phyloP scores from a whole-genome alignment of 1,284 basidiomycete species.

The Ustanciosporium gigantosporum region DNA sequence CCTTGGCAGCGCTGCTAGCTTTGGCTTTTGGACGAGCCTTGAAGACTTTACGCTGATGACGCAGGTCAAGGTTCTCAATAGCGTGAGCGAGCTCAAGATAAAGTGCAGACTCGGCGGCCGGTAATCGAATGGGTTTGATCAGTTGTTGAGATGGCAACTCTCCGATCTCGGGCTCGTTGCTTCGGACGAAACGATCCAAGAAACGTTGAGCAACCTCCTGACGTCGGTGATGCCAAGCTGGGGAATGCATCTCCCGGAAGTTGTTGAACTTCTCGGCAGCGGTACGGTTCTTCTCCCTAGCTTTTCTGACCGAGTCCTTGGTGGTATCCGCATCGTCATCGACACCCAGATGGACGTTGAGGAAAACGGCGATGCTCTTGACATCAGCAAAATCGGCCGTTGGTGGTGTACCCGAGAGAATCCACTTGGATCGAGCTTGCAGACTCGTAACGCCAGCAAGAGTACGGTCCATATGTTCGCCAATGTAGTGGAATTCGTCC shows the following conservation, averaged over 20 bases:
- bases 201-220: constrained; percentile 82
- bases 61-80: constrained; percentile 81
- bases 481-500: constrained; percentile 92
- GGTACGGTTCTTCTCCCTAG: constrained; percentile 79
- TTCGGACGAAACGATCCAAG: constrained; percentile 60
- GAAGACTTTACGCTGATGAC: constrained; percentile 60
- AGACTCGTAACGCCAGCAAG: constrained; percentile 78
- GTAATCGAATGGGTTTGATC: constrained; percentile 73
- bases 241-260: constrained; percentile 87
- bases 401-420: constrained; percentile 93
- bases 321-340: constrained; percentile 83
- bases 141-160: constrained; percentile 82
- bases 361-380: constrained; percentile 68
- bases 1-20: too few species aligned
- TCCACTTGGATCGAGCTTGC: constrained; percentile 81
- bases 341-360: constrained; percentile 51
- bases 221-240: constrained; percentile 87
- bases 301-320: constrained; percentile 66
- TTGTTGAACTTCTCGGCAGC: constrained; percentile 92
- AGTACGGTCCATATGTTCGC: constrained; percentile 68
- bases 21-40: constrained; percentile 21
- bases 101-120: constrained; percentile 90
- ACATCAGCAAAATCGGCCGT: constrained; percentile 86
- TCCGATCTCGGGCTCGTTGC: constrained; percentile 95
- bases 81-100: constrained; percentile 96